Evolutionary conservation across 2,329 filamentous ascomycete genomes (phyloP).

Genomic region (Chalaropsis ovoidea): DNA sequence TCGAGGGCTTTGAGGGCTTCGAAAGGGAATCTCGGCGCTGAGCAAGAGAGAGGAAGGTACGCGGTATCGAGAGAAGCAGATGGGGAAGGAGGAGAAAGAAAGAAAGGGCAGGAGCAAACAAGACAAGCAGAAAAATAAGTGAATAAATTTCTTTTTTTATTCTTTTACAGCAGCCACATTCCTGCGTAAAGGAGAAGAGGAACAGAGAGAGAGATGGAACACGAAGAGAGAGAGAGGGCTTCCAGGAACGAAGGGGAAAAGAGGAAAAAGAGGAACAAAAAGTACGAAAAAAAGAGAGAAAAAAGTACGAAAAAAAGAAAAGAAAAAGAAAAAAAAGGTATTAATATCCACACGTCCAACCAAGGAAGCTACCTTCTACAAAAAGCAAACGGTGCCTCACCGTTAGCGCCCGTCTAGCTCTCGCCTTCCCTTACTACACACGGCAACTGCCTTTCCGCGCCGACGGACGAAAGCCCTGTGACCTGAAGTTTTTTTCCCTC

Average conservation of each 20-base stretch:
- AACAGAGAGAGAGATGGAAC: slow-evolving; percentile 1
- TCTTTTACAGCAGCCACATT: slow-evolving; percentile 16
- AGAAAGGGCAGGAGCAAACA: slow-evolving; percentile 20
- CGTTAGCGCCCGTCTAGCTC: background rate
- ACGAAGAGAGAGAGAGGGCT: slow-evolving; percentile 14
- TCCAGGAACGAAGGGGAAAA: background rate
- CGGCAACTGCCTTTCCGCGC: too few relatives aligned
- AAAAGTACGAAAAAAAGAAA: background rate
- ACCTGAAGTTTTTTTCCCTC: too few relatives aligned
- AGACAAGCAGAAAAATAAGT: slow-evolving; percentile 13
- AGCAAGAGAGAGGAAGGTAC: background rate
- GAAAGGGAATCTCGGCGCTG: background rate
- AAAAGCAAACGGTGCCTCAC: background rate
- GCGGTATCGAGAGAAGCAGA: background rate
- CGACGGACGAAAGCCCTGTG: too few relatives aligned
- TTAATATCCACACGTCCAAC: too few relatives aligned
- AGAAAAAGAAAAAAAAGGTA: background rate
- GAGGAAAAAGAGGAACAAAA: background rate
- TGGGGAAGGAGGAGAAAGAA: slow-evolving; percentile 14
- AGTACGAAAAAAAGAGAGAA: background rate
- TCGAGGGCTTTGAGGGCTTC: background rate
- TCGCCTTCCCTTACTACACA: too few relatives aligned
- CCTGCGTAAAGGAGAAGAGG: slow-evolving; percentile 7
- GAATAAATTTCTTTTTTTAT: slow-evolving; percentile 9
- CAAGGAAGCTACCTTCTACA: too few relatives aligned